phyloP scores from a whole-genome alignment of 768 basidiomycete genomes.

The Sporobolomyces phaffii region DNA sequence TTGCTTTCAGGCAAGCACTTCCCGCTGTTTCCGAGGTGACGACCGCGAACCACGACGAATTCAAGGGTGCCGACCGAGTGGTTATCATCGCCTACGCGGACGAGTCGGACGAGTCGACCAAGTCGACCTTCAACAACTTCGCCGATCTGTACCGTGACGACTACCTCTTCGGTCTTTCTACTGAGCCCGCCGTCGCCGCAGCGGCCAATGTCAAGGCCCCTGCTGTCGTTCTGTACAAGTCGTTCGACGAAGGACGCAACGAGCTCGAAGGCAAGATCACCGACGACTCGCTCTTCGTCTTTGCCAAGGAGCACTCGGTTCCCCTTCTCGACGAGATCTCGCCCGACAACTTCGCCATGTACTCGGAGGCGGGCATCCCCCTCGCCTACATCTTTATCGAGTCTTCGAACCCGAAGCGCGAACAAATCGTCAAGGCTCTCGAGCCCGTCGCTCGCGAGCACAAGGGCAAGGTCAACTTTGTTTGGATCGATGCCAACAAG shows the following conservation, averaged over 20 bases:
- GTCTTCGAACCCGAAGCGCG: slow-evolving; percentile 59
- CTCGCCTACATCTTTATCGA: slow-evolving; percentile 93
- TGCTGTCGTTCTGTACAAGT: slow-evolving; percentile 82
- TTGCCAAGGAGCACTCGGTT: slow-evolving; percentile 62
- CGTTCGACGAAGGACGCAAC: slow-evolving; percentile 72
- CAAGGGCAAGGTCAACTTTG: slow-evolving; percentile 89
- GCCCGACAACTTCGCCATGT: slow-evolving; percentile 83
- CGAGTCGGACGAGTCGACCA: slow-evolving; percentile 54
- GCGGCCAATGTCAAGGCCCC: slow-evolving; percentile 71
- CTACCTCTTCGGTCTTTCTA: slow-evolving; percentile 82
- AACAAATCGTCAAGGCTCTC: slow-evolving; percentile 61
- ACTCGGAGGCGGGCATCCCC: slow-evolving; percentile 74
- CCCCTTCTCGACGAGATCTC: slow-evolving; percentile 87
- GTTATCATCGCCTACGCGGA: slow-evolving; percentile 80
- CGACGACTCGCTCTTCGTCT: slow-evolving; percentile 36
- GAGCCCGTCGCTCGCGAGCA: slow-evolving; percentile 70
- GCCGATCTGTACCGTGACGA: slow-evolving; percentile 87
- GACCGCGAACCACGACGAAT: slow-evolving; percentile 67
- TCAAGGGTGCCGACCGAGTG: slow-evolving; percentile 80
- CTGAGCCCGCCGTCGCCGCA: slow-evolving; percentile 56
- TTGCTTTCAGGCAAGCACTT: slow-evolving; percentile 67
- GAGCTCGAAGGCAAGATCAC: slow-evolving; percentile 42
- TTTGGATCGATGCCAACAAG: slow-evolving; percentile 93
- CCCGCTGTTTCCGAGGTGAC: slow-evolving; percentile 86
- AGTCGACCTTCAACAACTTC: slow-evolving; percentile 60